Base-by-base conservation (phyloP, 768 basidiomycete genomes). In the Mycena haematopus region DNA sequence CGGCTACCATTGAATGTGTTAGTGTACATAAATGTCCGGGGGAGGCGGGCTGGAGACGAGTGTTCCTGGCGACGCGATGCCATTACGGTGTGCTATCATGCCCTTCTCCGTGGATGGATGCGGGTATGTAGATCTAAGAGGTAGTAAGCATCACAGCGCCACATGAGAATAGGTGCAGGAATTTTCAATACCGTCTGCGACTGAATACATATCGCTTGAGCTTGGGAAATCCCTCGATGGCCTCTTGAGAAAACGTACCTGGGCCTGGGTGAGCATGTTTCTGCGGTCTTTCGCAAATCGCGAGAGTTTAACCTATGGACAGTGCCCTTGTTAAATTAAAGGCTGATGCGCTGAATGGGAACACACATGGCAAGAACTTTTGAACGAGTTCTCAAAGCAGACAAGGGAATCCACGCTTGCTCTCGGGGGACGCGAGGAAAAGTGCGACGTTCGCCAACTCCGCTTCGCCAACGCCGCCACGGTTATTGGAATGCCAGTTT, bases 331-430 rank as follows among this genome's bases (percentile, higher is more conserved):
- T 45, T 22, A 22, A n/a, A 13, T 5, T 19, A 24, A 17, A 7
- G 1, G 44, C 17, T 22, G 44, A 45, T 5, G 11, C 14, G 2
- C 7, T 9, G 27, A 45, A 24, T 24, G 8, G 3, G 25, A 24
- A 62, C 58, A 21, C 22, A 60, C 63, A 66, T 52, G 17, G 65
- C 56, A 22, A 66, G 60, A 5, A 66, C n/a, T n/a, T n/a, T n/a
- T 3, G 65, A 62, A 27, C 60, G 62, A 7, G 56, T 56, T 21
- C 62, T 62, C 33, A 66, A 52, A 33, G 45, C 55, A 40, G 65
- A 62, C 5, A 66, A 56, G 3, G 65, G 60, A 27, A 29, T 66
- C 60, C 14, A 59, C 57, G 25, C 29, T 24, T 25, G n/a, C 2
- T 53, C 24, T 17, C 35, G 21, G 60, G 65, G 17, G 62, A 62